Percentiles rank a stretch among this genome's conserved stretches.
These are phyloP conservation scores for Cryomyces minteri DNA, from an alignment of 495 filamentous ascomycete genomes.

Conservation along the genomic window DNA sequence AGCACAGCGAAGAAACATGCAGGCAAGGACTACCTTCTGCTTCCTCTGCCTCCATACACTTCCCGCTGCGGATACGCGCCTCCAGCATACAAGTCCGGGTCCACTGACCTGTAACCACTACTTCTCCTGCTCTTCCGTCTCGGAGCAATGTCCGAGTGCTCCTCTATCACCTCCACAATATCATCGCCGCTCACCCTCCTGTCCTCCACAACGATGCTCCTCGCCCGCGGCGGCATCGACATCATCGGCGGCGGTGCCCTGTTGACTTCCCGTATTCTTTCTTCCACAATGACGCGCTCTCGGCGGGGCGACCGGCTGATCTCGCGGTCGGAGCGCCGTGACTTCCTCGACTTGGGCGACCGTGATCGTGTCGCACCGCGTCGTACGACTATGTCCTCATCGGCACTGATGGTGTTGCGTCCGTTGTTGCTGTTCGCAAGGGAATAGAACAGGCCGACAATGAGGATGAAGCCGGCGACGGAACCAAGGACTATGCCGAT, in stretches of 20 bases:
- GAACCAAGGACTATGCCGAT: constrained; percentile 69
- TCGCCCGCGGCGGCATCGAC: neutral
- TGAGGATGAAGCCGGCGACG: constrained; percentile 63
- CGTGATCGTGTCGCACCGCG: constrained; percentile 3
- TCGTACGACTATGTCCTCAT: constrained; percentile 11
- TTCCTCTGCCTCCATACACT: neutral
- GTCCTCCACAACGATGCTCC: constrained; percentile 8
- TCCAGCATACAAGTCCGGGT: constrained; percentile 2
- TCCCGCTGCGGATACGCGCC: constrained; percentile 3
- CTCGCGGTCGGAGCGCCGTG: constrained; percentile 15
- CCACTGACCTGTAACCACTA: constrained; percentile 13
- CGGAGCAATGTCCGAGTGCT: constrained; percentile 15
- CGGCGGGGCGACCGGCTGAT: constrained; percentile 14
- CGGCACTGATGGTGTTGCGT: constrained; percentile 1
- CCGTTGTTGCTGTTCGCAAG: constrained; percentile 7
- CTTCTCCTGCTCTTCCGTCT: constrained; percentile 10
- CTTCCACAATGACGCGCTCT: constrained; percentile 19
- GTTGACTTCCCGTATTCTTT: constrained; percentile 6
- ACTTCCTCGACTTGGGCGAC: constrained; percentile 6
- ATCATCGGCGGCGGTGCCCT: constrained; percentile 2
- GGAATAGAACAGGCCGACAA: constrained; percentile 50
- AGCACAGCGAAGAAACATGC: too few species aligned
- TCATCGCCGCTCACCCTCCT: constrained; percentile 21
- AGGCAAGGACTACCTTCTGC: neutral
- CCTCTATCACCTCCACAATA: constrained; percentile 25